These are phyloP conservation scores for Mycena vitilis DNA, from an alignment of 768 basidiomycete genomes.

Conservation along the genomic window DNA sequence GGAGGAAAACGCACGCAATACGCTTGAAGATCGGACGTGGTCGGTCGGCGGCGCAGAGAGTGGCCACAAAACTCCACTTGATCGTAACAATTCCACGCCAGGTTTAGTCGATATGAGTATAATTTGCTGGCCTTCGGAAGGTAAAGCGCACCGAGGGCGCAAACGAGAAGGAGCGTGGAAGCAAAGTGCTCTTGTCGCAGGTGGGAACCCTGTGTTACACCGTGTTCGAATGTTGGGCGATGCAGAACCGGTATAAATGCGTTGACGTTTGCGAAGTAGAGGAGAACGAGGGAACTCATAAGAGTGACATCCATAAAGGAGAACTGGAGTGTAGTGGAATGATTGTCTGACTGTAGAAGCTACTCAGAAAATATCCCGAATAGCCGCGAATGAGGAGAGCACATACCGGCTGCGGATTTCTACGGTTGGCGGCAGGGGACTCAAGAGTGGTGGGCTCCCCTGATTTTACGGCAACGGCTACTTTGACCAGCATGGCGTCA, in stretches of 20 bases:
- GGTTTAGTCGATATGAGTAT: neutral
- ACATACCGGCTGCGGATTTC: neutral
- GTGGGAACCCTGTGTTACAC: constrained; percentile 50
- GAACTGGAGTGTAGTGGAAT: neutral
- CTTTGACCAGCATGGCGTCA: neutral
- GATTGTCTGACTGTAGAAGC: neutral
- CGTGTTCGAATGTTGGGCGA: constrained; percentile 57
- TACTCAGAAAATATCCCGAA: no score
- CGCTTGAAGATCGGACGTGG: constrained; percentile 14
- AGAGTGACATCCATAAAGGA: constrained; percentile 37
- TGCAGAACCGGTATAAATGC: constrained; percentile 61
- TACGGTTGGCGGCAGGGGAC: neutral
- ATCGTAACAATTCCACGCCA: constrained; percentile 11
- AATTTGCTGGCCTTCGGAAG: neutral
- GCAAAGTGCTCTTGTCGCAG: constrained; percentile 52
- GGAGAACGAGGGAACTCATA: constrained; percentile 53
- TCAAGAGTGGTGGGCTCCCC: neutral
- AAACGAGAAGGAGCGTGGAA: constrained; percentile 59
- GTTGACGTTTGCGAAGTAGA: constrained; percentile 61
- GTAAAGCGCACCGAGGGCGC: constrained; percentile 57
- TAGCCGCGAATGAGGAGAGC: no score
- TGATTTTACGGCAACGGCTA: constrained; percentile 1
- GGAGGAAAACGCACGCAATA: constrained; percentile 17
- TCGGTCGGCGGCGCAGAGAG: constrained; percentile 3
- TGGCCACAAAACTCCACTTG: constrained; percentile 16